Evolutionary conservation across 1,284 basidiomycete genomes (phyloP).

Genomic region (Cutaneotrichosporon cavernicola): DNA sequence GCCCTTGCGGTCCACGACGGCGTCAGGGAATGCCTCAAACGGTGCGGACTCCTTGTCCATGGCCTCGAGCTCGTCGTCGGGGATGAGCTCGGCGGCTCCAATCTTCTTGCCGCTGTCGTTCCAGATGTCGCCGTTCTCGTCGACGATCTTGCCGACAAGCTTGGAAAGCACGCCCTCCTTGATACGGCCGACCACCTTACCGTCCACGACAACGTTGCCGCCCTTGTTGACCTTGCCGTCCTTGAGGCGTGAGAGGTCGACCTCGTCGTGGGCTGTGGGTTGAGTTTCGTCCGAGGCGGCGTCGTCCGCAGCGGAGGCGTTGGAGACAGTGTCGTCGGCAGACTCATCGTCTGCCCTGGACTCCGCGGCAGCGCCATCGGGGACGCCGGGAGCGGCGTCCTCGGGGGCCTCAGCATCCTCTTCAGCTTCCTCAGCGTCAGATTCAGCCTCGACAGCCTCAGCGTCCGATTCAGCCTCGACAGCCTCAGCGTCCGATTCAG

Average conservation of each 20-base stretch:
- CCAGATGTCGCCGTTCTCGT: slow-evolving; percentile 11
- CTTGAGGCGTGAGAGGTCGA: slow-evolving; percentile 5
- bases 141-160: slow-evolving; percentile 1
- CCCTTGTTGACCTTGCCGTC: slow-evolving; percentile 8
- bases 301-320: not conserved
- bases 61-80: slow-evolving; percentile 7
- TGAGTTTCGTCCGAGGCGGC: slow-evolving; percentile 1
- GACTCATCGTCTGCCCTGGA: not conserved
- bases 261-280: not conserved
- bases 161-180: slow-evolving; percentile 7
- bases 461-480: not conserved
- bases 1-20: slow-evolving; percentile 1
- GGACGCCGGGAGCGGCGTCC: not conserved
- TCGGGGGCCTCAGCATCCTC: not conserved
- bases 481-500: not conserved
- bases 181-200: slow-evolving; percentile 9
- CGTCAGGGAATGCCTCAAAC: slow-evolving; percentile 7
- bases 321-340: not conserved
- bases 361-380: not conserved
- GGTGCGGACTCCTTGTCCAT: slow-evolving; percentile 4
- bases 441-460: not conserved
- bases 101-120: slow-evolving; percentile 9
- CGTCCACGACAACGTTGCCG: slow-evolving; percentile 9
- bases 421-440: not conserved
- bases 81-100: slow-evolving; percentile 5